Conservation (phyloP, 345 rosid genomes). For the Populus euphratica region DNA sequence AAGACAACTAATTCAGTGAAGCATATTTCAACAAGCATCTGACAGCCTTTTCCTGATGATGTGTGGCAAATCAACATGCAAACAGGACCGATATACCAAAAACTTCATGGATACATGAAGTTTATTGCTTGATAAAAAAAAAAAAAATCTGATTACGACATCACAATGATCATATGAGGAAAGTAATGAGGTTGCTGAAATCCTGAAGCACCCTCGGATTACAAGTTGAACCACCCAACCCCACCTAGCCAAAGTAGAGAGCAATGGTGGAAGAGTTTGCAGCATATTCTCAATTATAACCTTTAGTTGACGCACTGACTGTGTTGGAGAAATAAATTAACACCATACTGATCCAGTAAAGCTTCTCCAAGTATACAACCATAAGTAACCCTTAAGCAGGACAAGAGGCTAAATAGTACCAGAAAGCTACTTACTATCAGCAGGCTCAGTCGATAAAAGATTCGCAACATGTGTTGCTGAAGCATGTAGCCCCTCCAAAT, state of each 20-base stretch:
- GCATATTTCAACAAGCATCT: background rate
- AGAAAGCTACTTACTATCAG: conserved; percentile 15
- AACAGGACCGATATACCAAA: background rate
- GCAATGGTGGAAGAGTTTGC: background rate
- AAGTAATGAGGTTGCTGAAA: background rate
- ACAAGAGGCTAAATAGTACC: background rate
- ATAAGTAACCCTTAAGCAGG: background rate
- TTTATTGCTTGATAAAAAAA: background rate
- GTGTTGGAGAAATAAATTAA: background rate
- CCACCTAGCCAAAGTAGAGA: background rate
- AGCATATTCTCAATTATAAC: background rate
- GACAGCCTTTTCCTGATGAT: background rate
- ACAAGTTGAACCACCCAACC: background rate
- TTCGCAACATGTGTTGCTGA: conserved; percentile 22
- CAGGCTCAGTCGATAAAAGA: conserved; percentile 18
- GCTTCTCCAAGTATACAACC: background rate
- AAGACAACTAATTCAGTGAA: background rate
- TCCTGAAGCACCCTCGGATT: background rate
- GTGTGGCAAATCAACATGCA: background rate
- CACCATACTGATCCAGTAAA: background rate
- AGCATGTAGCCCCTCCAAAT: conserved; percentile 20
- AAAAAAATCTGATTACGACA: background rate
- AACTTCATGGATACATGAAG: background rate
- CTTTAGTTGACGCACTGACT: background rate
- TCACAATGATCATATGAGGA: background rate